Conservation (phyloP, 768 basidiomycete species). For the Inosperma sp. region DNA sequence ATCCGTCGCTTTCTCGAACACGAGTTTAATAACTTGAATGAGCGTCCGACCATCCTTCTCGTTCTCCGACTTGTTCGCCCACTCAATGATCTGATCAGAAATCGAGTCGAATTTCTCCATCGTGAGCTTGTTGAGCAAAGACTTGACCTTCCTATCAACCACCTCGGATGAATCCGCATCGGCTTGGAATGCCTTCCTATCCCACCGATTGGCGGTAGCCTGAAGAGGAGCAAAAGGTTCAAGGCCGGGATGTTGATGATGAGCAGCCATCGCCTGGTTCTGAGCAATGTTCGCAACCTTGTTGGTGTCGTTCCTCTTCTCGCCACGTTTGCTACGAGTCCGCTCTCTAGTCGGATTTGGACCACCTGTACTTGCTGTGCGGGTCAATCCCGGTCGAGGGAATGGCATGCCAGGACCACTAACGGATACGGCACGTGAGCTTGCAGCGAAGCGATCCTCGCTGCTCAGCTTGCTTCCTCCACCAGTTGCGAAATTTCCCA, state of each 20-base stretch:
- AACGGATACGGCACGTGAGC: constrained; percentile 51
- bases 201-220: constrained; percentile 78
- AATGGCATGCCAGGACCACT: constrained; percentile 50
- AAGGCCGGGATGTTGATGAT: constrained; percentile 31
- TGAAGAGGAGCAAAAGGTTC: constrained; percentile 80
- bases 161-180: constrained; percentile 74
- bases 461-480: constrained; percentile 54
- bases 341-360: constrained; percentile 53
- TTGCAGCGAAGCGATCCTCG: constrained; percentile 59
- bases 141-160: constrained; percentile 92
- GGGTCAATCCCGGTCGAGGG: constrained; percentile 57
- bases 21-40: constrained; percentile 92
- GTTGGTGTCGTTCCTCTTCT: constrained; percentile 58
- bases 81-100: no score
- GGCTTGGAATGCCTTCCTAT: constrained; percentile 43
- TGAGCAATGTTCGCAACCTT: constrained; percentile 37
- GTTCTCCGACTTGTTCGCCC: constrained; percentile 90
- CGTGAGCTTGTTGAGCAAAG: constrained; percentile 89
- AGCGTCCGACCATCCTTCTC: constrained; percentile 93
- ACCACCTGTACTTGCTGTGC: constrained; percentile 63
- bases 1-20: constrained; percentile 97
- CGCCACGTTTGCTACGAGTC: constrained; percentile 77
- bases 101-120: constrained; percentile 95
- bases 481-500: constrained; percentile 64
- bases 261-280: constrained; percentile 34